These are phyloP conservation scores for Petunia axillaris DNA, from an alignment of 257 asterid species.

Conservation along the genomic window DNA sequence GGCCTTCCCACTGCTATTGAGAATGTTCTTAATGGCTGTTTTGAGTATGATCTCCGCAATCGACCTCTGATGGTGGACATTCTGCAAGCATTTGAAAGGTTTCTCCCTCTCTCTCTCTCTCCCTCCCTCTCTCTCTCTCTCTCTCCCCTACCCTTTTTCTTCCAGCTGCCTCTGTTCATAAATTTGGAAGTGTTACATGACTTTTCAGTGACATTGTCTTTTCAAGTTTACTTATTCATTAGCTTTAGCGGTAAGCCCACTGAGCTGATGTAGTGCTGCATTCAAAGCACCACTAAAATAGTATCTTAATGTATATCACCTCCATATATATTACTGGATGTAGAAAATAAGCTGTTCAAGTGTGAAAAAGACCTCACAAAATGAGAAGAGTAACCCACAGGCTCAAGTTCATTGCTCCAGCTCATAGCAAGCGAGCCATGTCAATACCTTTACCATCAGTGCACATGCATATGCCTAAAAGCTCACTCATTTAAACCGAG, in stretches of 20 bases:
- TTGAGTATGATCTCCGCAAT: slow-evolving; percentile 65
- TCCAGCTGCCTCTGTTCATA: neutral
- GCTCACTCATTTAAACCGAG: too few species aligned
- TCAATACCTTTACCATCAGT: too few species aligned
- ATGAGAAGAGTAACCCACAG: too few species aligned
- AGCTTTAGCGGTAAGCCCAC: neutral
- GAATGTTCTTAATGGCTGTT: slow-evolving; percentile 58
- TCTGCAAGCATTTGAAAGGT: slow-evolving; percentile 63
- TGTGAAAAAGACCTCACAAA: too few species aligned
- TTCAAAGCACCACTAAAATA: too few species aligned
- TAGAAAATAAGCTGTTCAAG: too few species aligned
- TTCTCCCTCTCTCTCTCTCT: neutral
- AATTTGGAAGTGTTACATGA: neutral
- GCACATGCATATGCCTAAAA: too few species aligned
- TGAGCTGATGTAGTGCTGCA: neutral
- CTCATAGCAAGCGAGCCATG: too few species aligned
- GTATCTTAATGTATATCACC: too few species aligned
- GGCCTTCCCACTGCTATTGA: slow-evolving; percentile 62
- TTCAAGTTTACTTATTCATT: neutral
- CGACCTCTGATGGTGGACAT: slow-evolving; percentile 66
- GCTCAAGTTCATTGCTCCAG: too few species aligned
- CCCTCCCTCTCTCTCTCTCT: neutral
- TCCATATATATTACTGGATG: too few species aligned
- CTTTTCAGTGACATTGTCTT: neutral
- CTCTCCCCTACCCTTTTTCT: neutral